These are phyloP conservation scores for Colletotrichum caudatum DNA, from an alignment of 2,329 filamentous ascomycete species.

Conservation along the genomic window DNA sequence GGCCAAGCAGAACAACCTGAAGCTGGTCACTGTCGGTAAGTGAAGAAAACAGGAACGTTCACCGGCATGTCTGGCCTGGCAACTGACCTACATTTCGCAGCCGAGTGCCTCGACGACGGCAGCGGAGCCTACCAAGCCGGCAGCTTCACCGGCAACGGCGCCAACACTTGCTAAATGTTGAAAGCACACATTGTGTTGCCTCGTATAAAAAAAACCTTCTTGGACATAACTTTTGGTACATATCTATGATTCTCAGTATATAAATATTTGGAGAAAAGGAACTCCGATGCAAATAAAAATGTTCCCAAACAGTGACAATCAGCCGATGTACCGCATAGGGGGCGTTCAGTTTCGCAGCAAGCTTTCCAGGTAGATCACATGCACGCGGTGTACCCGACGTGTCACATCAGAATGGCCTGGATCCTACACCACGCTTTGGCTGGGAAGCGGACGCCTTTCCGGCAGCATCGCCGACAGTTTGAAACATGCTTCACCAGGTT, in stretches of 20 bases:
- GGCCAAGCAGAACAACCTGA: constrained; percentile 61
- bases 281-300: background rate
- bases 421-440: background rate
- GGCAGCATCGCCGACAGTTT: background rate
- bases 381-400: background rate
- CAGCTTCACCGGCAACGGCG: constrained; percentile 51
- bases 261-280: background rate
- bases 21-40: constrained; percentile 64
- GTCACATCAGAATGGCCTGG: background rate
- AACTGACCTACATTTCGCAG: constrained; percentile 42
- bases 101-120: constrained; percentile 58
- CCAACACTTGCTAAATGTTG: background rate
- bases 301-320: background rate
- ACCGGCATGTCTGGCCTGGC: background rate
- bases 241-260: background rate
- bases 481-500: background rate
- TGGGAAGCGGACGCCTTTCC: background rate
- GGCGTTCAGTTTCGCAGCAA: background rate
- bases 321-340: background rate
- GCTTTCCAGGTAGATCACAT: background rate
- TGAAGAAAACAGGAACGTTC: constrained; percentile 18
- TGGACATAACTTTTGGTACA: background rate
- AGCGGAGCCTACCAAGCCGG: constrained; percentile 56
- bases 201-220: no score
- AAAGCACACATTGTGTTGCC: background rate